Conservation (phyloP, 192 early-diverging fungal species). For the Podila verticillata region DNA sequence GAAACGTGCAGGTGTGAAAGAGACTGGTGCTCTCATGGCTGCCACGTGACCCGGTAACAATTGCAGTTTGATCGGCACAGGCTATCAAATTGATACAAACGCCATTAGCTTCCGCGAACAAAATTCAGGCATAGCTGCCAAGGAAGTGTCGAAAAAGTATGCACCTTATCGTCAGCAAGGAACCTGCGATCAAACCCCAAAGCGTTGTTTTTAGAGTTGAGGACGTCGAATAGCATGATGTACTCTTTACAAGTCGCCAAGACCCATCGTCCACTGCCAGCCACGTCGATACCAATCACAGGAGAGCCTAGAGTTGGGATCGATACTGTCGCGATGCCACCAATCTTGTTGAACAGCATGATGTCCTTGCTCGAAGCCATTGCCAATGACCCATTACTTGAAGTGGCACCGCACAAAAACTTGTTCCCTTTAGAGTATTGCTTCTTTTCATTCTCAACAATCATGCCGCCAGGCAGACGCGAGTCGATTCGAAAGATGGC, state of each 20-base stretch:
- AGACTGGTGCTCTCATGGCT: constrained; percentile 67
- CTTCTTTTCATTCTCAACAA: constrained; percentile 75
- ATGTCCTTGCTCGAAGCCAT: constrained; percentile 88
- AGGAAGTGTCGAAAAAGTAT: not conserved
- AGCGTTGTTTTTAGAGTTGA: constrained; percentile 53
- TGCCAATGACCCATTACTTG: constrained; percentile 80
- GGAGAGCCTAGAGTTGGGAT: constrained; percentile 89
- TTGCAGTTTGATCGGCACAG: constrained; percentile 74
- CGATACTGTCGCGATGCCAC: constrained; percentile 81
- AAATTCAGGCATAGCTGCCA: too few relatives aligned
- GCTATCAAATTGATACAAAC: constrained; percentile 22
- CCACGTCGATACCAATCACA: constrained; percentile 90
- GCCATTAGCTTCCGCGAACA: not conserved
- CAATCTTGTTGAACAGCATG: constrained; percentile 81
- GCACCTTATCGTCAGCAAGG: constrained; percentile 68
- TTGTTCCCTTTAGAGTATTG: constrained; percentile 74
- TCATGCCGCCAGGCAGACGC: constrained; percentile 78
- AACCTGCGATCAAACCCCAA: constrained; percentile 79
- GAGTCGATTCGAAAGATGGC: constrained; percentile 91
- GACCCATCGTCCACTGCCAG: constrained; percentile 83
- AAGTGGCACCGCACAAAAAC: constrained; percentile 80
- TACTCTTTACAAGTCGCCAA: constrained; percentile 91
- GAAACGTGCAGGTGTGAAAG: constrained; percentile 91
- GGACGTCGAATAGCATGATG: constrained; percentile 81
- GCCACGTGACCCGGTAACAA: constrained; percentile 90